A percentile compares a stretch with the other conserved stretches of the same genome.
Conservation (phyloP, 2,329 filamentous ascomycete genomes). For the Ophiosphaerella korrae region DNA sequence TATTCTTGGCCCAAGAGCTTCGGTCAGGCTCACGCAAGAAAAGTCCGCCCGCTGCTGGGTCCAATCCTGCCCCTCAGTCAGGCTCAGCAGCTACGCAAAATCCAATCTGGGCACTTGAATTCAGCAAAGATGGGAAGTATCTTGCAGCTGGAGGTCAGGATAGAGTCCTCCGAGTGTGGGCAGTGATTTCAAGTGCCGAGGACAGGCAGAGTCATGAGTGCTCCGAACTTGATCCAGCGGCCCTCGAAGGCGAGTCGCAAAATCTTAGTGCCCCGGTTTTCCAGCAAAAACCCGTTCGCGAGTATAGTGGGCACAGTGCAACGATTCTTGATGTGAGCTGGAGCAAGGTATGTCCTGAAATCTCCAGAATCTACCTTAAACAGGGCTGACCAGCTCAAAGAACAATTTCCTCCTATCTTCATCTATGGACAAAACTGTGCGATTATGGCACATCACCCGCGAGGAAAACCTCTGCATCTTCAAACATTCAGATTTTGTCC, state of each 20-base stretch:
- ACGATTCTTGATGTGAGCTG: slow-evolving; percentile 92
- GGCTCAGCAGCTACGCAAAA: slow-evolving; percentile 52
- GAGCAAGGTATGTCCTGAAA: slow-evolving; percentile 72
- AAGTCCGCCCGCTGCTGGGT: slow-evolving; percentile 26
- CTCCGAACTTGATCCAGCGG: slow-evolving; percentile 62
- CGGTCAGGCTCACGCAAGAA: slow-evolving; percentile 56
- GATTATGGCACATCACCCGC: slow-evolving; percentile 88
- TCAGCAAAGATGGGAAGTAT: slow-evolving; percentile 89
- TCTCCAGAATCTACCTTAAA: not conserved
- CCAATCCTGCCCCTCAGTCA: slow-evolving; percentile 37
- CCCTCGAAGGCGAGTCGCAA: slow-evolving; percentile 57
- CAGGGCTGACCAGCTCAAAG: slow-evolving; percentile 34
- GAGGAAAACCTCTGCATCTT: slow-evolving; percentile 90
- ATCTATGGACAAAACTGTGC: slow-evolving; percentile 97
- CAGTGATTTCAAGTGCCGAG: slow-evolving; percentile 80
- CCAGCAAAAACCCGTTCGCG: slow-evolving; percentile 73
- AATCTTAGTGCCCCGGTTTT: slow-evolving; percentile 91
- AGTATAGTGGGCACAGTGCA: slow-evolving; percentile 82
- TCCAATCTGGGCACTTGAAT: slow-evolving; percentile 90
- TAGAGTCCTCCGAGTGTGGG: slow-evolving; percentile 83
- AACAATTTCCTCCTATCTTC: slow-evolving; percentile 96
- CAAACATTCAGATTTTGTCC: slow-evolving; percentile 93
- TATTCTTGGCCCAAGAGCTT: slow-evolving; percentile 94
- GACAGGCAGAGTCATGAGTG: slow-evolving; percentile 76
- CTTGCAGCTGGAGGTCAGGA: slow-evolving; percentile 93